phyloP scores from a whole-genome alignment of 306 rosid species.

The Neltuma alba region DNA sequence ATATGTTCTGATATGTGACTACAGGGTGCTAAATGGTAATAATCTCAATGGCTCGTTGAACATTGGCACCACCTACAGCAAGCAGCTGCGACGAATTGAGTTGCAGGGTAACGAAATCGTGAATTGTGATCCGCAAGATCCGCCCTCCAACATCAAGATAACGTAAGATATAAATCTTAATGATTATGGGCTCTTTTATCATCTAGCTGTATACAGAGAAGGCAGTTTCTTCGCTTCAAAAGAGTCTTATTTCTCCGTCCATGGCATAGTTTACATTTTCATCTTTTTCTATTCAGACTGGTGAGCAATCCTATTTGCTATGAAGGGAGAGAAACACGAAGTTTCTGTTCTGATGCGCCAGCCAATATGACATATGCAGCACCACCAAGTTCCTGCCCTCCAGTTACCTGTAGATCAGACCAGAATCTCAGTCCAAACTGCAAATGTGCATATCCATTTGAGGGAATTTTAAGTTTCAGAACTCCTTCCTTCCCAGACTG shows the following conservation, averaged over 20 bases:
- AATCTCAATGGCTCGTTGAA: constrained; percentile 28
- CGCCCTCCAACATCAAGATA: not conserved
- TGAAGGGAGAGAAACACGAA: not conserved
- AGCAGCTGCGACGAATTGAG: constrained; percentile 9
- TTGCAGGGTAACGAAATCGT: constrained; percentile 21
- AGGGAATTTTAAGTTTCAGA: constrained; percentile 47
- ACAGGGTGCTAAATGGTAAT: constrained; percentile 23
- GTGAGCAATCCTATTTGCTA: constrained; percentile 48
- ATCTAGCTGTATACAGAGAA: not conserved
- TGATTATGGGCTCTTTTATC: not conserved
- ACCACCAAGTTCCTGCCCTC: constrained; percentile 26
- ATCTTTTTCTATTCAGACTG: constrained; percentile 39
- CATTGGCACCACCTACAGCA: constrained; percentile 29
- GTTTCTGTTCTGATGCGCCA: constrained; percentile 36
- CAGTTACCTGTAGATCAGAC: constrained; percentile 24
- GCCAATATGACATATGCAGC: not conserved
- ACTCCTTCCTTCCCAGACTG: constrained; percentile 47
- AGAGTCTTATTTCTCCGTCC: not conserved
- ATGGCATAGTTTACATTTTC: constrained; percentile 1
- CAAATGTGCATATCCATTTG: constrained; percentile 56
- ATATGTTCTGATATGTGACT: not conserved
- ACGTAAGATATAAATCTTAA: constrained; percentile 22
- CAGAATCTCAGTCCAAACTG: constrained; percentile 57
- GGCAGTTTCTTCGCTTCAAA: not conserved
- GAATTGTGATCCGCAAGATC: not conserved